Conservation (phyloP, 1,284 basidiomycete genomes). For the Fomitopsis pinicola region DNA sequence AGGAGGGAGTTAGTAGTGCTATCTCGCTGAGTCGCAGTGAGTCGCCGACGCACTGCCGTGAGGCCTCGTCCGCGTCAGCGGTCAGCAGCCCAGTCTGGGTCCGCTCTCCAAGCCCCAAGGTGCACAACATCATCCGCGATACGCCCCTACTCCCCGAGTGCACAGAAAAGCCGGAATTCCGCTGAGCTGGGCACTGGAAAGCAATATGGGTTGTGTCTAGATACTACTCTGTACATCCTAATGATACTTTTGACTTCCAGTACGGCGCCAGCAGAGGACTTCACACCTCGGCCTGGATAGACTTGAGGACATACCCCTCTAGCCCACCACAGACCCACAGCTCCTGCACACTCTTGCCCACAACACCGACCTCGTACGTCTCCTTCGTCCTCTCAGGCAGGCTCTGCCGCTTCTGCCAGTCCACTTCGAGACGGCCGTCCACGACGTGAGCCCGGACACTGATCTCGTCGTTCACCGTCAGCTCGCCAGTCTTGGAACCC, state of each 20-base stretch:
- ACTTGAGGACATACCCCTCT: slow-evolving; percentile 76
- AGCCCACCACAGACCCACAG: slow-evolving; percentile 81
- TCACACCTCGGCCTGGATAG: slow-evolving; percentile 40
- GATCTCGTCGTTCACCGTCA: slow-evolving; percentile 76
- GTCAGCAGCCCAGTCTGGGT: neutral
- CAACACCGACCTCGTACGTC: slow-evolving; percentile 66
- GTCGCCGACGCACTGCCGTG: neutral
- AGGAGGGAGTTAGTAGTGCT: neutral
- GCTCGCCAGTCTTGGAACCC: slow-evolving; percentile 74
- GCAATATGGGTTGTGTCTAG: neutral
- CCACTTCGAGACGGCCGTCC: slow-evolving; percentile 62
- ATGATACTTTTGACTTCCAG: neutral
- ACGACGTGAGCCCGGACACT: slow-evolving; percentile 65
- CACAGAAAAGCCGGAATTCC: too few species aligned
- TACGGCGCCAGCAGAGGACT: neutral
- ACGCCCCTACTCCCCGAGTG: too few species aligned
- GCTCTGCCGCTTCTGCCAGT: slow-evolving; percentile 19
- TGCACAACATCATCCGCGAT: too few species aligned
- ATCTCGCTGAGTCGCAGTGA: neutral
- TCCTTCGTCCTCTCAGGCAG: slow-evolving; percentile 37
- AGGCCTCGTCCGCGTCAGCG: neutral
- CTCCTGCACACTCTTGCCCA: slow-evolving; percentile 92
- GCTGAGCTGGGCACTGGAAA: too few species aligned
- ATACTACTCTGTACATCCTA: slow-evolving; percentile 1
- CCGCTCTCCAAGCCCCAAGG: neutral